Conservation (phyloP, 495 filamentous ascomycete genomes). For the Tuber borchii region DNA sequence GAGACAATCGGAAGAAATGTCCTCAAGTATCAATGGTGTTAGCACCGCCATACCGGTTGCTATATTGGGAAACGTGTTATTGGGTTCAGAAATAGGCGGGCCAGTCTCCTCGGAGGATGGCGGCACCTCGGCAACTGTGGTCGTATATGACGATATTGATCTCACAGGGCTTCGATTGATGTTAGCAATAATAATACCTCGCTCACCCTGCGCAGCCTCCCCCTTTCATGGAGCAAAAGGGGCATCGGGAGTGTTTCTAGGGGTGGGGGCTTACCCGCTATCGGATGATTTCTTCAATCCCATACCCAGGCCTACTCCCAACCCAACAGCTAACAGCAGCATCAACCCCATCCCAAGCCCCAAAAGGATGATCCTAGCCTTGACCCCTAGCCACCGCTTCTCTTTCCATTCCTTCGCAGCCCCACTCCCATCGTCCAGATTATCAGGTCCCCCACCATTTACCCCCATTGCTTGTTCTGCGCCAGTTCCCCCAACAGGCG, state of each 20-base stretch:
- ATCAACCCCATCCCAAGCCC: slow-evolving; percentile 18
- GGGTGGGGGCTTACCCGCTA: slow-evolving; percentile 14
- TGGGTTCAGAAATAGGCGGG: slow-evolving; percentile 26
- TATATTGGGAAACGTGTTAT: slow-evolving; percentile 33
- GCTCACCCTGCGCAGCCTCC: neutral
- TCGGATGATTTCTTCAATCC: slow-evolving; percentile 13
- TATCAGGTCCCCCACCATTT: slow-evolving; percentile 1
- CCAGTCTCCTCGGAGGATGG: slow-evolving; percentile 36
- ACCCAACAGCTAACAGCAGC: slow-evolving; percentile 28
- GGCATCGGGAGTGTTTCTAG: neutral
- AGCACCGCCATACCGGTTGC: slow-evolving; percentile 22
- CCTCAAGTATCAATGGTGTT: slow-evolving; percentile 19
- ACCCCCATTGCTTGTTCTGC: neutral
- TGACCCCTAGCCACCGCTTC: slow-evolving; percentile 26
- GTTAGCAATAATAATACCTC: neutral
- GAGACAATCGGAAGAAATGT: slow-evolving; percentile 10
- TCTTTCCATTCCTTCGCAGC: slow-evolving; percentile 36
- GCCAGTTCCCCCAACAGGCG: slow-evolving; percentile 9
- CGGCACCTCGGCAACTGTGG: slow-evolving; percentile 6
- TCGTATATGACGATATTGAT: slow-evolving; percentile 15
- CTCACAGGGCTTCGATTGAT: neutral
- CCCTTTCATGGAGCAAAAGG: neutral
- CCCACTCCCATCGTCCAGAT: slow-evolving; percentile 22
- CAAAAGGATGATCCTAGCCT: slow-evolving; percentile 18
- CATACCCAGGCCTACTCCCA: slow-evolving; percentile 37